These are phyloP conservation scores for Solanum stenotomum DNA, from an alignment of 257 asterid genomes.

Conservation along the genomic window DNA sequence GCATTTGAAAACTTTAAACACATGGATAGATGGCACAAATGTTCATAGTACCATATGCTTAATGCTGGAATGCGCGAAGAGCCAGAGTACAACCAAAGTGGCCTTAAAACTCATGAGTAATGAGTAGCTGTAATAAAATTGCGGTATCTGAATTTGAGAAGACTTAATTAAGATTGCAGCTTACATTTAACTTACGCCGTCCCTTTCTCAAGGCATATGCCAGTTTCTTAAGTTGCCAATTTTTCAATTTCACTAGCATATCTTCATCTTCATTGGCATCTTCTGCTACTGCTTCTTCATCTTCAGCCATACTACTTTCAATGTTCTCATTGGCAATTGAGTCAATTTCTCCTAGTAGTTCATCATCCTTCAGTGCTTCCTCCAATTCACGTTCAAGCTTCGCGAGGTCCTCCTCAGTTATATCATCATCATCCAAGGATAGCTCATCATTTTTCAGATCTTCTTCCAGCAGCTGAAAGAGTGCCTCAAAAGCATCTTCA, in stretches of 20 bases:
- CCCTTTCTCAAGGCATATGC: constrained; percentile 84
- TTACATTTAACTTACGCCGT: constrained; percentile 84
- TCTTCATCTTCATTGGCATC: constrained; percentile 14
- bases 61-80: background rate
- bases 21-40: background rate
- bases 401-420: constrained; percentile 69
- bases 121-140: background rate
- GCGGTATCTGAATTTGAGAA: background rate
- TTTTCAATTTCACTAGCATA: constrained; percentile 38
- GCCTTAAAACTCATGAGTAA: background rate
- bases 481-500: constrained; percentile 94
- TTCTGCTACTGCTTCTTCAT: constrained; percentile 13
- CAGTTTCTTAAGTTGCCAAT: constrained; percentile 80
- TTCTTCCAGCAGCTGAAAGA: constrained; percentile 75
- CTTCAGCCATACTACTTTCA: constrained; percentile 23
- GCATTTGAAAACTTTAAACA: background rate
- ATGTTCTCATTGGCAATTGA: constrained; percentile 20
- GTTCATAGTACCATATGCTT: background rate
- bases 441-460: constrained; percentile 72
- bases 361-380: constrained; percentile 80
- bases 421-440: constrained; percentile 39
- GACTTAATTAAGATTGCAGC: constrained; percentile 8
- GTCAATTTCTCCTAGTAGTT: constrained; percentile 42
- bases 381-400: constrained; percentile 78
- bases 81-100: background rate